phyloP scores from a whole-genome alignment of 2,329 filamentous ascomycete species.

The Fusarium nematophilum region DNA sequence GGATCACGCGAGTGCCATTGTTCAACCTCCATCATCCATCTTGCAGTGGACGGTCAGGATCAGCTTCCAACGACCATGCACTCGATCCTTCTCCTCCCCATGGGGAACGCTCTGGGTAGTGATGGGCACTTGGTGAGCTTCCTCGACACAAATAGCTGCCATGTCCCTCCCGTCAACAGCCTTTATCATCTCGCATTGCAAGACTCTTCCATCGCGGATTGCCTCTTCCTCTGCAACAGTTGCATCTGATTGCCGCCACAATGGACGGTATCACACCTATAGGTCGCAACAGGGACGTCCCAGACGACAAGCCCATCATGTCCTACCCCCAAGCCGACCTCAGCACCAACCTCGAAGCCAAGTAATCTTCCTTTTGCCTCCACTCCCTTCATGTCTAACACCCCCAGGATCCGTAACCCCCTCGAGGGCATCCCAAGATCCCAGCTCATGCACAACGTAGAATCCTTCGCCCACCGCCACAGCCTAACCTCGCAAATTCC shows the following conservation, averaged over 20 bases:
- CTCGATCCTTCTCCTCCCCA: background rate
- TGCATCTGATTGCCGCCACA: conserved; percentile 21
- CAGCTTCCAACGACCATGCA: conserved; percentile 1
- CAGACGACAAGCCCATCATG: conserved; percentile 17
- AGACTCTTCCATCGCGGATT: background rate
- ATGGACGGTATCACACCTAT: conserved; percentile 42
- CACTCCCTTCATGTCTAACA: background rate
- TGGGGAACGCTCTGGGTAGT: conserved; percentile 7
- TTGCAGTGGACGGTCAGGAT: conserved; percentile 5
- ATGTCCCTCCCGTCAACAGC: conserved; percentile 7
- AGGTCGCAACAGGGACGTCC: too few relatives aligned
- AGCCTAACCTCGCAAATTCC: conserved; percentile 68
- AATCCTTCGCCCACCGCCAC: conserved; percentile 67
- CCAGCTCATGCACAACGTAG: conserved; percentile 68
- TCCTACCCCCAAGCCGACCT: conserved; percentile 46
- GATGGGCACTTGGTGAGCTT: too few relatives aligned
- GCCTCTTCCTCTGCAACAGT: too few relatives aligned
- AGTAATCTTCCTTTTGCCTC: conserved; percentile 40
- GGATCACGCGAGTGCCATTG: too few relatives aligned
- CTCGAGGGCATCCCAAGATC: conserved; percentile 61
- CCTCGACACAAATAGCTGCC: conserved; percentile 16
- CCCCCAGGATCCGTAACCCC: conserved; percentile 58
- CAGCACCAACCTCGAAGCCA: conserved; percentile 56
- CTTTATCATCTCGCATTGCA: too few relatives aligned
- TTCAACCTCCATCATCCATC: too few relatives aligned